Evolutionary conservation across 2,329 filamentous ascomycete species (phyloP), one percentile per base, ranked within the genome.

Genomic region (Arthrobotrys pseudoclavata): DNA sequence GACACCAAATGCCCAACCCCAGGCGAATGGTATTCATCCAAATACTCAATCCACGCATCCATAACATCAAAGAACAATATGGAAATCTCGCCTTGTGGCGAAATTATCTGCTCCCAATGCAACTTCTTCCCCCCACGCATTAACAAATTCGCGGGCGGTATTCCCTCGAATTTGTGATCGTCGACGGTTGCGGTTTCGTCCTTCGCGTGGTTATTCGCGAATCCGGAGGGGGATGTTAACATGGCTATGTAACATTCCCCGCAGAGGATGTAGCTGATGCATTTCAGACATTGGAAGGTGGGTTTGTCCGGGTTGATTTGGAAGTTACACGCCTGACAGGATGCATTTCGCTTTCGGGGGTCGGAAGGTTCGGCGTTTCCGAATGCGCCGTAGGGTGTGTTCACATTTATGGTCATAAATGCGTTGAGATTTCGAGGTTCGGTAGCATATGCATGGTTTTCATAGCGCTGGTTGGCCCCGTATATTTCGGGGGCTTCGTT

Each of bases 91-190:
- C 69, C 69, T 3, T 45, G 48, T 5, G 48, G 24, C 6, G 29
- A 29, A 18, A 74, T 50, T 24, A 74, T 66, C 50, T 53, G 37
- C 24, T 74, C 61, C 69, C 69, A 74, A 50, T 74, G 69, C 6
- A 62, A 1, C 12, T 45, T 47, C 12, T 15, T 52, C 47, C 69
- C 26, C 1, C 24, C 53, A 5, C 53, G 40, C 53, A 24, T 18
- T 12, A 45, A 13, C n/a, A 29, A 10, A 48, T 61, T 74, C 42
- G 31, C 18, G 10, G 69, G 69, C 42, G 69, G 69, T 26, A 67
- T 60, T 2, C 7, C 40, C n/a, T 61, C 69, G 15, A 74, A 74
- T 22, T 42, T 55, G 20, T 74, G 69, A 12, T 48, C 26, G 9
- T 48, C 42, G 0, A 52, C 34, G 4, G 34, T 20, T 15, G 37